Evolutionary conservation across 169 alveolate species (phyloP).

Genomic region (Eimeria praecox): DNA sequence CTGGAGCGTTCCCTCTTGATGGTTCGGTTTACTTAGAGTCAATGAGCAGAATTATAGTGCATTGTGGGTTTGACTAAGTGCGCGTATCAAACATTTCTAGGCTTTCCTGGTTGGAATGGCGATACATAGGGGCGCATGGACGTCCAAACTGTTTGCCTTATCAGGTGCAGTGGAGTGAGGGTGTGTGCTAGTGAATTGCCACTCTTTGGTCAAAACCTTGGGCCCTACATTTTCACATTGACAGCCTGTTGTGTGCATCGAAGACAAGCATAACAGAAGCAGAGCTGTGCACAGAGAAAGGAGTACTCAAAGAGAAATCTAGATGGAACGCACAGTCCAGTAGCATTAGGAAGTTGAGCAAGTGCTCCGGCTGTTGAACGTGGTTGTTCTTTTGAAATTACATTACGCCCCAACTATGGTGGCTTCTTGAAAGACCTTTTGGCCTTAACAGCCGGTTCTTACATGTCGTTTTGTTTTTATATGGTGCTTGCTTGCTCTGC

Average conservation of each 20-base stretch:
- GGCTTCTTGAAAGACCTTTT: neutral
- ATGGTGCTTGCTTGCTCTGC: neutral
- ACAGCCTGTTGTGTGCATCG: neutral
- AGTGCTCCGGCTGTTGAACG: neutral
- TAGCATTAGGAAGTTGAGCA: neutral
- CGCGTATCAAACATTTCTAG: neutral
- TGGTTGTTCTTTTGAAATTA: neutral
- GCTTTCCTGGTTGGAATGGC: neutral
- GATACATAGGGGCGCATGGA: neutral
- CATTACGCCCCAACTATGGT: neutral
- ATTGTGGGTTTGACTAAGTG: neutral
- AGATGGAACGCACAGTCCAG: neutral
- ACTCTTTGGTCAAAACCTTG: neutral
- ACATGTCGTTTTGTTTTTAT: neutral
- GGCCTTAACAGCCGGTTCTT: neutral
- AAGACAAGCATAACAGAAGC: neutral
- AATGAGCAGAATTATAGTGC: neutral
- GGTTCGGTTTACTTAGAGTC: neutral
- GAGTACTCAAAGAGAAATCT: neutral
- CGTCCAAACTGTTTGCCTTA: neutral
- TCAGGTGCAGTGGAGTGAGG: neutral
- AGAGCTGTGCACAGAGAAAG: neutral
- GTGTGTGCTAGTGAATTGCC: neutral
- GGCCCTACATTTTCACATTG: neutral
- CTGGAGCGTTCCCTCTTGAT: neutral